A percentile compares a stretch with the other conserved stretches of the same genome.
Evolutionary conservation across 2,329 filamentous ascomycete species (phyloP).

Genomic region (Pseudofabraea citricarpa): DNA sequence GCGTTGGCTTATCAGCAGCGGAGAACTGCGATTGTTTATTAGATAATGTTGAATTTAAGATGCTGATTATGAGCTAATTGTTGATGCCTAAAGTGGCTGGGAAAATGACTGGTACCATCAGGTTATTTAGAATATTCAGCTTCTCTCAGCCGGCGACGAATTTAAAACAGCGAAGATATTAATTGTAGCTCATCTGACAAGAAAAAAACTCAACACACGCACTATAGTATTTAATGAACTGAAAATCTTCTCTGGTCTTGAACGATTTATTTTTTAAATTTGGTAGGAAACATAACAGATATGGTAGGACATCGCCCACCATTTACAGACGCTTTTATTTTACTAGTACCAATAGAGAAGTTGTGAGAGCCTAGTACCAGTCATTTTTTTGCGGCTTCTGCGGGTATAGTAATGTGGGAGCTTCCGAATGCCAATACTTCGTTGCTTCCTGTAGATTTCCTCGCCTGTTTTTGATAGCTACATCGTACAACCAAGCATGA

Average conservation of each 20-base stretch:
- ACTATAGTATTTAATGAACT: no score
- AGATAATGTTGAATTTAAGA: not conserved
- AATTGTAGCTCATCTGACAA: not conserved
- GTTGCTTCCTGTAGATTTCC: not conserved
- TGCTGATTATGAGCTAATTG: not conserved
- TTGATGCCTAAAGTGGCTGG: no score
- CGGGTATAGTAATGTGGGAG: no score
- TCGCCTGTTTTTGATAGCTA: not conserved
- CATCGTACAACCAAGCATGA: not conserved
- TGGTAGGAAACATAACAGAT: no score
- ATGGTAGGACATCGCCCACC: no score
- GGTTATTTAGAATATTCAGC: not conserved
- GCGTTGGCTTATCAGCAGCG: slow-evolving; percentile 2
- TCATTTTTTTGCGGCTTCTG: no score
- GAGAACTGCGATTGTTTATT: slow-evolving; percentile 2
- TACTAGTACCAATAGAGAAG: not conserved
- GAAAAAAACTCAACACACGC: no score
- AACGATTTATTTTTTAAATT: no score
- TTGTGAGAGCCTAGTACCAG: not conserved
- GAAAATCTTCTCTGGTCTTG: no score
- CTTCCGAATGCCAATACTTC: not conserved
- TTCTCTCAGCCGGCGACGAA: not conserved
- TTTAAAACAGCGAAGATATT: not conserved
- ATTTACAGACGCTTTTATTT: not conserved
- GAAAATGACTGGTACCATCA: not conserved